phyloP scores from a whole-genome alignment of 2,329 filamentous ascomycete genomes.

The Neofusicoccum umdonicola region DNA sequence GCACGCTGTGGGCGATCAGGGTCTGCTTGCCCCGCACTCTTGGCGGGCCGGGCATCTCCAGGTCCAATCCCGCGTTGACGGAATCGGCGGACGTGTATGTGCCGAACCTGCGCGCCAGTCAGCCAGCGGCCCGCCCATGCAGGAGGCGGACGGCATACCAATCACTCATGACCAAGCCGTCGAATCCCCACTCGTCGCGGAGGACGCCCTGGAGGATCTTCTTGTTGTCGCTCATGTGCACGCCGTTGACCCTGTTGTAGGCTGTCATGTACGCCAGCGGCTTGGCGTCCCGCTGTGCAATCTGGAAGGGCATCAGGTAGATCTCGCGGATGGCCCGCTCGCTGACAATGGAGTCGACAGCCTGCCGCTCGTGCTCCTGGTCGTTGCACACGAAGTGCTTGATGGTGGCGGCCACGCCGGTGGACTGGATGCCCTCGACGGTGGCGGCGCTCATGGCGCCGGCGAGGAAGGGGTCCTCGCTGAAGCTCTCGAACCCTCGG shows the following conservation, averaged over 20 bases:
- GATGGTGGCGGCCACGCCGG: conserved; percentile 66
- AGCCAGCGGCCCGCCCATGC: conserved; percentile 58
- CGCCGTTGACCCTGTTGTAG: conserved; percentile 72
- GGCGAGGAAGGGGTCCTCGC: conserved; percentile 66
- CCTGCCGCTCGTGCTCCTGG: conserved; percentile 70
- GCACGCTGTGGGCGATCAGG: conserved; percentile 16
- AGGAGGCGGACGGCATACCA: conserved; percentile 58
- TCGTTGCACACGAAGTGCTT: conserved; percentile 71
- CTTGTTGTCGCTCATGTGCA: conserved; percentile 64
- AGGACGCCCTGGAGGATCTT: conserved; percentile 66
- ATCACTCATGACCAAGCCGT: conserved; percentile 66
- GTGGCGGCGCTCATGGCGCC: conserved; percentile 65
- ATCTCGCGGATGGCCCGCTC: conserved; percentile 59
- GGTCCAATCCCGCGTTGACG: conserved; percentile 36
- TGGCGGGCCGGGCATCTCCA: conserved; percentile 47
- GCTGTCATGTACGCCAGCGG: conserved; percentile 70
- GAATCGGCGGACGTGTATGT: conserved; percentile 36
- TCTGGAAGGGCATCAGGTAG: conserved; percentile 61
- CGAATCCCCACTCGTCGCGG: conserved; percentile 69
- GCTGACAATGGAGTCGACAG: conserved; percentile 47
- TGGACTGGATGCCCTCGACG: conserved; percentile 61
- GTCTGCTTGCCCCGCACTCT: conserved; percentile 33
- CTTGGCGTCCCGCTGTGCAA: conserved; percentile 67
- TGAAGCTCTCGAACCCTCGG: conserved; percentile 73
- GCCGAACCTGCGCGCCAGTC: conserved; percentile 61